phyloP scores from a whole-genome alignment of 1,139 yeast genomes.

The Starmera stellimalicola region DNA sequence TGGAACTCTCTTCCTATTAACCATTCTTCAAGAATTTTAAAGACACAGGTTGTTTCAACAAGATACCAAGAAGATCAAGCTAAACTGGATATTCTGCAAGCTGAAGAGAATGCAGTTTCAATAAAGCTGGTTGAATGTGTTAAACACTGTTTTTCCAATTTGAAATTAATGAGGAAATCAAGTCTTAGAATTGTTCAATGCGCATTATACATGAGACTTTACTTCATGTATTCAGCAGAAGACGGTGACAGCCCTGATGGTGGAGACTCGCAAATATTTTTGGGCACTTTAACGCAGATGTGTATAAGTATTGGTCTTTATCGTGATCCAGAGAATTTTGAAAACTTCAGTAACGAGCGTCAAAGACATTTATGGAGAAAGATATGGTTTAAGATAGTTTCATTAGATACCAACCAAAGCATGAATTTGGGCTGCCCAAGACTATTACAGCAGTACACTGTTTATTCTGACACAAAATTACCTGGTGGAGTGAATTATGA shows the following conservation, averaged over 20 bases:
- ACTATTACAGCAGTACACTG: constrained; percentile 16
- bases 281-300: constrained; percentile 40
- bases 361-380: constrained; percentile 34
- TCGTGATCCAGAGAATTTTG: constrained; percentile 42
- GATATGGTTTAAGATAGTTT: constrained; percentile 34
- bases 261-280: constrained; percentile 33
- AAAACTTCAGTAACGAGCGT: constrained; percentile 18
- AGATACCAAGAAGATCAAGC: constrained; percentile 12
- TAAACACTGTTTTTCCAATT: constrained; percentile 25
- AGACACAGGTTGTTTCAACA: constrained; percentile 7
- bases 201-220: constrained; percentile 36
- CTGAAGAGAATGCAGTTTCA: constrained; percentile 15
- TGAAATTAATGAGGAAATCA: constrained; percentile 26
- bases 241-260: constrained; percentile 38
- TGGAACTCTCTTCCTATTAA: constrained; percentile 40
- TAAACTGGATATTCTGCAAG: constrained; percentile 9
- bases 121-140: constrained; percentile 20
- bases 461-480: constrained; percentile 25
- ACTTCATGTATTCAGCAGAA: constrained; percentile 41
- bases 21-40: constrained; percentile 12
- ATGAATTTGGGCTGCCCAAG: constrained; percentile 36
- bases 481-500: constrained; percentile 12
- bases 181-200: constrained; percentile 39
- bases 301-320: constrained; percentile 44
- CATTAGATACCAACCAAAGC: constrained; percentile 33